Evolutionary conservation across 2,329 filamentous ascomycete species (phyloP).

Genomic region (Aspergillus caelatus): DNA sequence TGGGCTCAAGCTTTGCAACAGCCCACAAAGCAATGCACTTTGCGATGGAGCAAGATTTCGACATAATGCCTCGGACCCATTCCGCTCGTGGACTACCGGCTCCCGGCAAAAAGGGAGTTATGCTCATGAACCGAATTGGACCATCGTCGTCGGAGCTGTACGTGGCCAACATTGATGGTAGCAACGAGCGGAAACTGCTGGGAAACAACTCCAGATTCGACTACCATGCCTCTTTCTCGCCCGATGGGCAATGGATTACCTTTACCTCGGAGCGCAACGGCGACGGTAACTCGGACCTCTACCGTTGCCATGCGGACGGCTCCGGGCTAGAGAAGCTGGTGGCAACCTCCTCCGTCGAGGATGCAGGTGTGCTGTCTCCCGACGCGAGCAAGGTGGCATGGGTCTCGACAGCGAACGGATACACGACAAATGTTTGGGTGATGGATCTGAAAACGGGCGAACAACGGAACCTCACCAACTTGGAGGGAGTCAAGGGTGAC

Average conservation of each 20-base stretch:
- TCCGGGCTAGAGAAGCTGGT: conserved; percentile 39
- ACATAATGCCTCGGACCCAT: not conserved
- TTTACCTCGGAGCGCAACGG: conserved; percentile 46
- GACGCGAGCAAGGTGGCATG: conserved; percentile 43
- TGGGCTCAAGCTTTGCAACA: not conserved
- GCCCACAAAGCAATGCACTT: not conserved
- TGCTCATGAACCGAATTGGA: conserved; percentile 42
- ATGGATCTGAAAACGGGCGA: conserved; percentile 39
- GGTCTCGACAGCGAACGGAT: conserved; percentile 42
- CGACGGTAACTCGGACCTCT: conserved; percentile 47
- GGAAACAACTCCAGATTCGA: conserved; percentile 35
- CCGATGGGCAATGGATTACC: conserved; percentile 43
- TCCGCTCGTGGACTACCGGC: not conserved
- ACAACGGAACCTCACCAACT: conserved; percentile 42
- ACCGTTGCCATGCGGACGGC: conserved; percentile 41
- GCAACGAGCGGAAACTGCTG: conserved; percentile 39
- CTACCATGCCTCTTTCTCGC: conserved; percentile 45
- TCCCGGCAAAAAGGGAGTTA: conserved; percentile 23
- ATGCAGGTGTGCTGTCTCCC: conserved; percentile 41
- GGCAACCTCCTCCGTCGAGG: conserved; percentile 40
- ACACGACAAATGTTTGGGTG: conserved; percentile 46
- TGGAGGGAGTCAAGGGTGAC: conserved; percentile 18
- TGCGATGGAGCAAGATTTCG: not conserved
- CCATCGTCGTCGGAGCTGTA: conserved; percentile 31
- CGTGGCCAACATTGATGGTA: conserved; percentile 45